Evolutionary conservation across 306 rosid species (phyloP).

Genomic region (Vicia sativa): DNA sequence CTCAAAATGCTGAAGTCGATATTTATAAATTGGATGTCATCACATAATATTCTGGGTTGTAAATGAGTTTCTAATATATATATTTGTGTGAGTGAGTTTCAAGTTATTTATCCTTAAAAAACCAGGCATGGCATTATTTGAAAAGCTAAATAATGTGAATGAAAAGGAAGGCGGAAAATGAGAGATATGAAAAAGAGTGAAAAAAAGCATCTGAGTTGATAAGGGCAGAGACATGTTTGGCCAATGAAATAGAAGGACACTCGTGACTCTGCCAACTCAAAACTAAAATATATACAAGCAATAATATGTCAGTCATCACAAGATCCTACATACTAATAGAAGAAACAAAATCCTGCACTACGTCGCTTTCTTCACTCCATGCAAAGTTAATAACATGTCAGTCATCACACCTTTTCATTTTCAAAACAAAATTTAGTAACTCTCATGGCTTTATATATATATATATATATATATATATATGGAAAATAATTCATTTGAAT

Average conservation of each 20-base stretch:
- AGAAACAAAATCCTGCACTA: constrained; percentile 53
- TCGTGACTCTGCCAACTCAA: constrained; percentile 52
- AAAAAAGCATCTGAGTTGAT: constrained; percentile 21
- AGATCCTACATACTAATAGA: no score
- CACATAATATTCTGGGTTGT: no score
- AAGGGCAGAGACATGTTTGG: constrained; percentile 33
- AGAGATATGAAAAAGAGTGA: constrained; percentile 18
- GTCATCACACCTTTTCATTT: constrained; percentile 12
- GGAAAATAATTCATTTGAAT: no score
- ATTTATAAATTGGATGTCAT: no score
- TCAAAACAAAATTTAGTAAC: background rate
- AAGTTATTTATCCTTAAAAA: no score
- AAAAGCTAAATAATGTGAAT: constrained; percentile 5
- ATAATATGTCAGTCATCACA: no score
- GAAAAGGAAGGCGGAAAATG: constrained; percentile 8
- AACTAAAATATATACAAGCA: constrained; percentile 34
- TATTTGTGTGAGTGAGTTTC: no score
- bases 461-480: no score
- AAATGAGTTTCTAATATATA: no score
- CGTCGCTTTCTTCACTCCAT: constrained; percentile 52
- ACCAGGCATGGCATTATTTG: background rate
- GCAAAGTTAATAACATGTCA: constrained; percentile 54
- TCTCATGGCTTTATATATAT: no score
- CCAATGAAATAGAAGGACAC: constrained; percentile 36
- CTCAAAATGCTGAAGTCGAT: no score